These are phyloP conservation scores for Phylloporus sp. DNA, from an alignment of 768 basidiomycete species.

Conservation along the genomic window DNA sequence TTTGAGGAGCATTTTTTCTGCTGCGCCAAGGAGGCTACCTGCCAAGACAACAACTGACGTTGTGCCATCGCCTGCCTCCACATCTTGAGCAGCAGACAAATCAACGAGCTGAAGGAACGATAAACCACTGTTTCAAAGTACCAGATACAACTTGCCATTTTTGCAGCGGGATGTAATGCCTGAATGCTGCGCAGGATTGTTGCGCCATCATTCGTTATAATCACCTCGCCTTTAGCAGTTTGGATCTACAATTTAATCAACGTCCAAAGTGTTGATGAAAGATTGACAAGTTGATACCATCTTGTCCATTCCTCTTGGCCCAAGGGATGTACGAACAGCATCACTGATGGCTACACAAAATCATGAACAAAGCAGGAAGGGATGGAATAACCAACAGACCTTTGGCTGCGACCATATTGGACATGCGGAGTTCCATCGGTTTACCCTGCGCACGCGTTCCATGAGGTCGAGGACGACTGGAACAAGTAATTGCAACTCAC, in stretches of 20 bases:
- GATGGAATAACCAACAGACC: constrained; percentile 41
- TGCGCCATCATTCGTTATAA: constrained; percentile 98
- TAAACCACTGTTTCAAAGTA: neutral
- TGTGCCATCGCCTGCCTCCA: constrained; percentile 98
- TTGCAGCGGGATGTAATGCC: constrained; percentile 95
- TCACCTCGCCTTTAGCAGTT: constrained; percentile 93
- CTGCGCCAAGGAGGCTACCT: constrained; percentile 87
- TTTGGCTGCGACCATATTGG: constrained; percentile 98
- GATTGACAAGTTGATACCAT: constrained; percentile 59
- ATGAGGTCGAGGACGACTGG: neutral
- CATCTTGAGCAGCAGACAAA: constrained; percentile 94
- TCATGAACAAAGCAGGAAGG: constrained; percentile 1
- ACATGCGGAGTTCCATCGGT: constrained; percentile 95
- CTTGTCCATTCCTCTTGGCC: constrained; percentile 99
- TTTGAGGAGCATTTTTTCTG: constrained; percentile 94
- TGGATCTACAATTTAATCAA: constrained; percentile 63
- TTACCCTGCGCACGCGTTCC: constrained; percentile 67
- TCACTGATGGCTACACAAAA: constrained; percentile 80
- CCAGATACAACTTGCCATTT: constrained; percentile 64
- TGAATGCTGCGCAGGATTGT: constrained; percentile 96
- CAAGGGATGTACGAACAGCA: constrained; percentile 93
- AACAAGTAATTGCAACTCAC: constrained; percentile 30
- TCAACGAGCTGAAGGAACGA: constrained; percentile 74
- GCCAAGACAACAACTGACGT: constrained; percentile 97
- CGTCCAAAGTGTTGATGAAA: constrained; percentile 3